These are phyloP conservation scores for Rhodotorula graminis DNA, from an alignment of 768 basidiomycete genomes.

Conservation along the genomic window DNA sequence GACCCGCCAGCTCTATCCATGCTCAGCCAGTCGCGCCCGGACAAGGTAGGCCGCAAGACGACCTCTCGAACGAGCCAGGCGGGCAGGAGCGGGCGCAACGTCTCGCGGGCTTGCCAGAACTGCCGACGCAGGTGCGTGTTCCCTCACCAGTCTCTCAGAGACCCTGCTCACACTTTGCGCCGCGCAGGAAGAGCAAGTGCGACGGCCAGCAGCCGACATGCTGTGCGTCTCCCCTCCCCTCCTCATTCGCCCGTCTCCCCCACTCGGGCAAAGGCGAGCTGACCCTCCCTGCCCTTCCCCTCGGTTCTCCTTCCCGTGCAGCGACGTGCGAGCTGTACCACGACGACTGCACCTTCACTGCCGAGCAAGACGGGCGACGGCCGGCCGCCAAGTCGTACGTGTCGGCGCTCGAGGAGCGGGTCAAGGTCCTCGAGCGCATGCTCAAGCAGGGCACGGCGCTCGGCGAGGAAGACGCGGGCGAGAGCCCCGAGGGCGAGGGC, in stretches of 20 bases:
- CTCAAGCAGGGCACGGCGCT: neutral
- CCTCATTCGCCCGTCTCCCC: too few species aligned
- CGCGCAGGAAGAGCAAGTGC: conserved; percentile 21
- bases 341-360: conserved; percentile 1
- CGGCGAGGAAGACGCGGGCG: too few species aligned
- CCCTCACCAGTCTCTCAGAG: neutral
- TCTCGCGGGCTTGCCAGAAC: neutral
- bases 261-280: neutral
- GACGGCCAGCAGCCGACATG: neutral
- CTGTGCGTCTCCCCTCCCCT: neutral
- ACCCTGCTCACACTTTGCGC: neutral
- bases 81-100: neutral
- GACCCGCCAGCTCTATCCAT: neutral
- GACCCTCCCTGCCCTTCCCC: neutral
- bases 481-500: neutral
- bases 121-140: conserved; percentile 1
- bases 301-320: neutral
- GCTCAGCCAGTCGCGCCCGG: conserved; percentile 1
- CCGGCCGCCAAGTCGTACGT: neutral
- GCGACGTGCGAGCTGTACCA: conserved; percentile 20
- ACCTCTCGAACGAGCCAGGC: neutral
- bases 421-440: conserved; percentile 20
- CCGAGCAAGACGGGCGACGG: neutral
- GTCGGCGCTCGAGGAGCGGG: conserved; percentile 9
- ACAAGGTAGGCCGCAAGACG: neutral